These are phyloP conservation scores for Coccinonectria pachysandricola DNA, from an alignment of 2,329 filamentous ascomycete species.

Conservation along the genomic window DNA sequence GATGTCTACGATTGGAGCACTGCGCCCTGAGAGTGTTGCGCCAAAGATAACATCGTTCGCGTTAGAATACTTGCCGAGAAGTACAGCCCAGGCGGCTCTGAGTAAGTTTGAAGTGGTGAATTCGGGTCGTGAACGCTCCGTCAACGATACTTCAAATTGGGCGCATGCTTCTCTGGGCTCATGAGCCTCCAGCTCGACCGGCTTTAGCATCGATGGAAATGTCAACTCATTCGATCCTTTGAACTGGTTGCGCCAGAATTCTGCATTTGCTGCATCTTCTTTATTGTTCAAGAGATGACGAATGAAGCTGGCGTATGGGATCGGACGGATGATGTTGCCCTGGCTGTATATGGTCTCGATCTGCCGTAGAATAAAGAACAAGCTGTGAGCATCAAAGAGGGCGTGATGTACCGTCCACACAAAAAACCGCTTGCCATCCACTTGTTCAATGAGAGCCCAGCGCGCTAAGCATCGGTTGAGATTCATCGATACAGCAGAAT, in stretches of 20 bases:
- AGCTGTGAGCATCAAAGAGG: background rate
- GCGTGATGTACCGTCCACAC: slow-evolving; percentile 1
- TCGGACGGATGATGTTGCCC: background rate
- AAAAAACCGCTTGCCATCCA: background rate
- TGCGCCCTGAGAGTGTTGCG: background rate
- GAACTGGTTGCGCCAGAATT: no score
- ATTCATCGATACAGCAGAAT: background rate
- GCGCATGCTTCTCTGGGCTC: no score
- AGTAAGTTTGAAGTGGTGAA: background rate
- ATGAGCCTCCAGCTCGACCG: no score
- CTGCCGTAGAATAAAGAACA: background rate
- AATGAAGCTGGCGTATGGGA: background rate
- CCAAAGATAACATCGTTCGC: slow-evolving; percentile 1
- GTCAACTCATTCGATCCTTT: no score
- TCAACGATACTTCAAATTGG: slow-evolving; percentile 2
- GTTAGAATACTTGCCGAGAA: background rate
- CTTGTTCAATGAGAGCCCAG: background rate
- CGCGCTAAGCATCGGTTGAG: background rate
- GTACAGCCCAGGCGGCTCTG: slow-evolving; percentile 1
- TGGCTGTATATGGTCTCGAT: background rate
- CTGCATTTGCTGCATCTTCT: no score
- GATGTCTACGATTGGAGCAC: slow-evolving; percentile 1
- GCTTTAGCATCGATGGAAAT: no score
- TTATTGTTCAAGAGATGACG: no score
- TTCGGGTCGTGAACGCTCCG: no score